These are phyloP conservation scores for Colletotrichum sojae DNA, from an alignment of 2,329 filamentous ascomycete species.

Conservation along the genomic window DNA sequence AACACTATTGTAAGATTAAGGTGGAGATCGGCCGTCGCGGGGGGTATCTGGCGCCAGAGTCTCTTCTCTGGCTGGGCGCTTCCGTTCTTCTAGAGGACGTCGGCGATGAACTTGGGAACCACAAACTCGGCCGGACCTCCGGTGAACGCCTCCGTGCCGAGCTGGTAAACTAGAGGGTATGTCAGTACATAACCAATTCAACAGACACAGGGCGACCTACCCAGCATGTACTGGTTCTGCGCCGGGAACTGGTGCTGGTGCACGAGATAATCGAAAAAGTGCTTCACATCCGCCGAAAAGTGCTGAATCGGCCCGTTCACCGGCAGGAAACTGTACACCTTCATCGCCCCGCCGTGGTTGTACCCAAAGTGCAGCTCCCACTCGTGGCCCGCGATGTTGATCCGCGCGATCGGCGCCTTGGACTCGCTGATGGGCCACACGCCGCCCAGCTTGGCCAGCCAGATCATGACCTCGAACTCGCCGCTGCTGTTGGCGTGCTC, in stretches of 20 bases:
- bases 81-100: slow-evolving; percentile 25
- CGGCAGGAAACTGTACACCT: slow-evolving; percentile 66
- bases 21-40: neutral
- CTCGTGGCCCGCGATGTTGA: slow-evolving; percentile 44
- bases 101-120: slow-evolving; percentile 43
- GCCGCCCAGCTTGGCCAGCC: slow-evolving; percentile 69
- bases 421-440: slow-evolving; percentile 60
- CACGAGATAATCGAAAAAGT: slow-evolving; percentile 67
- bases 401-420: slow-evolving; percentile 39
- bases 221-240: slow-evolving; percentile 45
- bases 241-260: slow-evolving; percentile 57
- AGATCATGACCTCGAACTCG: slow-evolving; percentile 76
- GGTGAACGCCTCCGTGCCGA: slow-evolving; percentile 46
- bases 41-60: neutral
- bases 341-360: slow-evolving; percentile 63
- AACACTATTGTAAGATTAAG: slow-evolving; percentile 21
- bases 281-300: slow-evolving; percentile 67
- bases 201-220: slow-evolving; percentile 27
- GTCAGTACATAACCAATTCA: neutral
- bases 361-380: slow-evolving; percentile 70
- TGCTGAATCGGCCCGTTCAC: slow-evolving; percentile 54
- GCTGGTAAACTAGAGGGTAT: slow-evolving; percentile 41
- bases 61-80: no score
- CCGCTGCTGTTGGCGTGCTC: slow-evolving; percentile 52
- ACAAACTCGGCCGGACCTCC: slow-evolving; percentile 44